Conservation (phyloP, 176 grass and related monocot species). For the Melocanna baccifera region DNA sequence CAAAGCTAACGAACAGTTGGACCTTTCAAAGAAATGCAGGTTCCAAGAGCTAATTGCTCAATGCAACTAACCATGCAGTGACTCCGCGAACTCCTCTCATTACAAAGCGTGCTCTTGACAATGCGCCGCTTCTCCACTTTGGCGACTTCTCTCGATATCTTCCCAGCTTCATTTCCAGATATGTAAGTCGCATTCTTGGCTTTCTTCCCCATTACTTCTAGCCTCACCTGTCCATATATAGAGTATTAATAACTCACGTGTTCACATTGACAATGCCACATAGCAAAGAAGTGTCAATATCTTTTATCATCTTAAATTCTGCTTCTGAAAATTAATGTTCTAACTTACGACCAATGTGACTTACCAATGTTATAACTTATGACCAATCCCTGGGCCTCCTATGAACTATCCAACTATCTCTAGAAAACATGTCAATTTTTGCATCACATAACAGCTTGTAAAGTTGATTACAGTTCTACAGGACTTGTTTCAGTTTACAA, state of each 20-base stretch:
- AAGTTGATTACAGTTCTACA: background rate
- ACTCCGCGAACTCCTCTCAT: slow-evolving; percentile 86
- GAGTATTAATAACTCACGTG: background rate
- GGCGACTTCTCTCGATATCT: slow-evolving; percentile 77
- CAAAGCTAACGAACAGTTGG: background rate
- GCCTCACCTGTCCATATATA: slow-evolving; percentile 45
- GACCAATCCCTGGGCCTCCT: background rate
- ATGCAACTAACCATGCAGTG: slow-evolving; percentile 75
- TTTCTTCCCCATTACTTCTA: slow-evolving; percentile 93
- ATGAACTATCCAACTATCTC: background rate
- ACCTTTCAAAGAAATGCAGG: background rate
- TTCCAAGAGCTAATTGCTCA: background rate
- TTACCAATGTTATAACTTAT: too few relatives aligned
- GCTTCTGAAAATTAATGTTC: background rate
- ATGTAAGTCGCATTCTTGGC: slow-evolving; percentile 88
- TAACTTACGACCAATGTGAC: background rate
- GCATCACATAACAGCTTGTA: background rate
- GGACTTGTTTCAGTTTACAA: background rate
- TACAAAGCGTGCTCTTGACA: slow-evolving; percentile 88
- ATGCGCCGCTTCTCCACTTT: slow-evolving; percentile 82
- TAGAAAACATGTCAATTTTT: background rate
- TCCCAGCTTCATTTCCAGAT: slow-evolving; percentile 83
- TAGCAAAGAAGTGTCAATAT: background rate
- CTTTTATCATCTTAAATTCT: background rate
- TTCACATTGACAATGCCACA: background rate